Evolutionary conservation across 345 rosid genomes (phyloP), one percentile per base, ranked within the genome.

Genomic region (Corchorus capsularis): DNA sequence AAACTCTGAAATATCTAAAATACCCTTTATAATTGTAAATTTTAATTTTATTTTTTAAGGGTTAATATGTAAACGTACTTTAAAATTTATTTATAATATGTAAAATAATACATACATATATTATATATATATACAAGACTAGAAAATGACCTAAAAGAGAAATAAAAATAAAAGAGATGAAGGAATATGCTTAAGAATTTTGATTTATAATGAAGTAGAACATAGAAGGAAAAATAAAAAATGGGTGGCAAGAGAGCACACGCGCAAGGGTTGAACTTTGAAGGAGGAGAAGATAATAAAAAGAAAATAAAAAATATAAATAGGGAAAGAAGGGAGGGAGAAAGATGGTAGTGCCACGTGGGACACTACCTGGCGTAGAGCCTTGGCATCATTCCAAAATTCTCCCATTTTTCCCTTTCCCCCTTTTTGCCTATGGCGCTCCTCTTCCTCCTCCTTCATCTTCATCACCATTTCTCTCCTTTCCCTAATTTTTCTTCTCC

Each of bases 281-380:
- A 16, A 2, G 70, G 52, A 65, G 70, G 65, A 27, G 67, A 22
- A 22, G 17, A 73, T 59, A 27, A 27, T 27, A 27, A 27, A 27
- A 27, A 27, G 27, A 27, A 27, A 27, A 27, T 0, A 27, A 27
- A 27, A 27, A 27, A 27, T 27, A 27, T 27, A 59, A 60, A 45
- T 57, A 15, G 45, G 63, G 47, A 49, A 52, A 34, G 27, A 60
- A 32, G 13, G 9, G 8, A 11, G 15, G 15, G 11, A 50, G 63
- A 55, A 12, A 71, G 71, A 63, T 52, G 52, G 81, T 60, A 55
- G 62, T 82, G 93, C 90, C 96, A 90, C 94, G 98, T 93, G 94
- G 78, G 73, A 34, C 78, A 71, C 87, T 84, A 83, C 89, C 89
- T 86, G 96, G 92, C 90, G 73, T 34, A 74, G 84, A 76, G 79